Evolutionary conservation across 208 protist genomes (phyloP), one percentile per base, ranked within the genome.

Genomic region (Leishmania amazonensis): DNA sequence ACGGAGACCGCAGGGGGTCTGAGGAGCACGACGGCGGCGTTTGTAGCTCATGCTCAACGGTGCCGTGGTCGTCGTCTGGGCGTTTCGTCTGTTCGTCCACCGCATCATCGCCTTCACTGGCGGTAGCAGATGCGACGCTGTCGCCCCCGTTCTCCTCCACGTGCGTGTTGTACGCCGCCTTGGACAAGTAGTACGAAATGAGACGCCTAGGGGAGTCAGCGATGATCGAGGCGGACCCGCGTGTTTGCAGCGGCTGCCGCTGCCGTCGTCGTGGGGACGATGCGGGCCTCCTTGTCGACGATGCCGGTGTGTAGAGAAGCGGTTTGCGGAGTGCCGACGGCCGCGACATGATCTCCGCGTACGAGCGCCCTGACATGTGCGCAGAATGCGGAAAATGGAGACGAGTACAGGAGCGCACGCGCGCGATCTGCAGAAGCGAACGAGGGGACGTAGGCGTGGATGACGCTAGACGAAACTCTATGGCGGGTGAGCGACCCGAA

Each of bases 101-200:
- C 3, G 19, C 51, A 74, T 31, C 9, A 74, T 74, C 70, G 3
- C 40, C 70, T 13, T n/a, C 24, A 28, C 45, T 74, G 45, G 45
- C 42, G 24, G 21, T 74, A 35, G 70, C 7, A n/a, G 38, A 53
- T 38, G 45, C 47, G 7, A 53, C 70, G 17, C 70, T 17, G 40
- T 80, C 76, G 1, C 24, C 35, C 15, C 31, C 47, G n/a, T 72
- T 42, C 60, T 80, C 76, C 47, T 58, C 76, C n/a, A 13, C 47
- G n/a, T 19, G 60, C 21, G 77, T 75, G 72, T 85, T 85, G 77
- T 85, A 85, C 28, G 54, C 82, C 8, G 82, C 82, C 74, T 85
- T 85, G n/a, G 82, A 81, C 17, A 85, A 62, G 72, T 85, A 85
- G 64, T 85, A 85, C n/a, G 82, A 81, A n/a, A 81, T 77, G 2